Evolutionary conservation across 2,329 filamentous ascomycete genomes (phyloP).

Genomic region (Ophiostoma quercus): DNA sequence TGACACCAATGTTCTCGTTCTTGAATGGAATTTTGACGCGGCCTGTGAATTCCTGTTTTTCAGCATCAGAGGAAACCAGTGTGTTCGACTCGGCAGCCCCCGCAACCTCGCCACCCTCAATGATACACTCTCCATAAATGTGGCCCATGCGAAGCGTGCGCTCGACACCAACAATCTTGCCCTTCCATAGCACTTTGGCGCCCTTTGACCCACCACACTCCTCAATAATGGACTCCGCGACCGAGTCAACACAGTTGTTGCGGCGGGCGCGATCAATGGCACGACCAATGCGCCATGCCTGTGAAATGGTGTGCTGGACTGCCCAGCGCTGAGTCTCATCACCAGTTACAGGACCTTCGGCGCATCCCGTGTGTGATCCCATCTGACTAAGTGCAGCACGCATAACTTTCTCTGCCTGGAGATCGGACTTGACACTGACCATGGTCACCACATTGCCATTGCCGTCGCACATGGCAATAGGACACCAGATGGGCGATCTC

Average conservation of each 20-base stretch:
- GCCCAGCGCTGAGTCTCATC: conserved; percentile 48
- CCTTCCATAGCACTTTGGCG: conserved; percentile 55
- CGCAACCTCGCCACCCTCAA: conserved; percentile 45
- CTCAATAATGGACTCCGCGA: neutral
- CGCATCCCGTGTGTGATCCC: conserved; percentile 48
- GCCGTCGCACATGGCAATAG: conserved; percentile 42
- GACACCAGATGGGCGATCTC: conserved; percentile 33
- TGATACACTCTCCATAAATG: conserved; percentile 54
- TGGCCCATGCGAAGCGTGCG: conserved; percentile 52
- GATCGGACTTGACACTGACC: conserved; percentile 43
- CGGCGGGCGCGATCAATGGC: neutral
- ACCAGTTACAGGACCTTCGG: conserved; percentile 46
- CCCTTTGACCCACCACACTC: conserved; percentile 47
- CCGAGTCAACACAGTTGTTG: neutral
- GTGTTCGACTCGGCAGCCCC: neutral
- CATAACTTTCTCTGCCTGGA: conserved; percentile 46
- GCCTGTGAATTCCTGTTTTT: neutral
- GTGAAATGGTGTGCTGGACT: conserved; percentile 48
- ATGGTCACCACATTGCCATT: conserved; percentile 49
- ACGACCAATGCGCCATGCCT: conserved; percentile 55
- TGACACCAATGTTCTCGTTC: neutral
- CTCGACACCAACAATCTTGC: conserved; percentile 59
- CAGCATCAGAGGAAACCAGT: neutral
- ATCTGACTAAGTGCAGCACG: conserved; percentile 51
- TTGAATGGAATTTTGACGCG: neutral